Base-by-base conservation (phyloP, 2,329 filamentous ascomycete species). In the Trichoderma lentiforme region DNA sequence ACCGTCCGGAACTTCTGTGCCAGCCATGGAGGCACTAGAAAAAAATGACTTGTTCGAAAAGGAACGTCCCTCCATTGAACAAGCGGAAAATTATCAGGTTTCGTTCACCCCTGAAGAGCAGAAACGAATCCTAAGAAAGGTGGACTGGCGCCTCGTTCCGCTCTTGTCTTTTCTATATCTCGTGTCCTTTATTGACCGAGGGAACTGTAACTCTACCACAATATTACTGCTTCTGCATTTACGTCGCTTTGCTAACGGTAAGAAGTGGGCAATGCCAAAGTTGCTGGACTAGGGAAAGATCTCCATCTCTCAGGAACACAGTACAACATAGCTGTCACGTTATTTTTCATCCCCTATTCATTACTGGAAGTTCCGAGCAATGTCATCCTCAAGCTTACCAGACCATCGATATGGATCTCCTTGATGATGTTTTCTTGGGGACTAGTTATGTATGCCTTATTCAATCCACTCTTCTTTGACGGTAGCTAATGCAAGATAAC, bases 401-500 rank as follows among this genome's bases (percentile, higher is more conserved):
- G 58, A n/a, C 68, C 68, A 18, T 64, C 58, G 2, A 36, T 70
- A 4, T 70, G 64, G 64, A 67, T 67, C 11, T 57, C 66, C 2
- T 28, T 69, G n/a, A 61, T 61, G 51, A 69, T 69, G 66, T 58
- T 69, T 69, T 39, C 57, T 43, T 69, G 66, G 66, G 66, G 66
- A n/a, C 12, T 57, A 24, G 51, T 67, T 15, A 67, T 67, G 64
- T 64, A 32, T 51, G 36, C 21, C 21, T 18, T 28, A 2, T n/a
- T 14, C 32, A 39, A 28, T 15, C 12, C 18, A 12, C 15, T 26
- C 8, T 30, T 36, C 14, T 43, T n/a, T 57, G 6, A 56, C n/a
- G 7, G 1, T 9, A 15, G 21, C 61, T 64, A 57, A 67, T 26
- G 14, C 34, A n/a, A 18, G 39, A 43, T 43, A n/a, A 93, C 7